Conservation (phyloP, 129 eudicot genomes). For the Dittrichia graveolens region DNA sequence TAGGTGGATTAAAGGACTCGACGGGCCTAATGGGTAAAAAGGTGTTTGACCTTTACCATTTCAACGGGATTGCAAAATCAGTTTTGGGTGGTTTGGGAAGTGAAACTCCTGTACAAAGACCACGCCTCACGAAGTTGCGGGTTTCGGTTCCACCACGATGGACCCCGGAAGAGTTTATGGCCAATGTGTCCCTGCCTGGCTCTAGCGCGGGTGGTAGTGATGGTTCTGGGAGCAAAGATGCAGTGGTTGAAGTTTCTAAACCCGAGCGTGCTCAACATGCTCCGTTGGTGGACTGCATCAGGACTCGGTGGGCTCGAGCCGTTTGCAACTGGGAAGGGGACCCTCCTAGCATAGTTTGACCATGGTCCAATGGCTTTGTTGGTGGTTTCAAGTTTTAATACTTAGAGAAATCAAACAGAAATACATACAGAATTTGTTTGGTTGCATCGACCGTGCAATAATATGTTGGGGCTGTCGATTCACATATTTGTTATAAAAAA, state of each 20-base stretch:
- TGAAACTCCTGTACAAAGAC: conserved; percentile 68
- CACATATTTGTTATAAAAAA: conserved; percentile 13
- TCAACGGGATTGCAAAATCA: conserved; percentile 94
- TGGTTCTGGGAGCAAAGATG: conserved; percentile 37
- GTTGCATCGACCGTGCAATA: conserved; percentile 33
- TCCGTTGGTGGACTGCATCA: conserved; percentile 85
- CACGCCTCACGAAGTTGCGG: conserved; percentile 72
- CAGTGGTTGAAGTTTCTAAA: conserved; percentile 54
- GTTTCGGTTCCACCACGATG: conserved; percentile 96
- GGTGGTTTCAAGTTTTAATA: neutral
- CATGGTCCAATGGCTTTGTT: neutral
- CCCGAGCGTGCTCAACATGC: conserved; percentile 81
- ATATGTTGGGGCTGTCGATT: conserved; percentile 13
- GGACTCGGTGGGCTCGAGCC: conserved; percentile 94
- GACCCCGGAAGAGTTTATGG: conserved; percentile 95
- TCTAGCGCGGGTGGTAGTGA: conserved; percentile 36
- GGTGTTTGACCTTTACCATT: conserved; percentile 89
- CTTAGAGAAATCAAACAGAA: conserved; percentile 17
- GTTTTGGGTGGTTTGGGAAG: conserved; percentile 50
- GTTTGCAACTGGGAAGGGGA: conserved; percentile 95
- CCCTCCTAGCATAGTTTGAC: conserved; percentile 89
- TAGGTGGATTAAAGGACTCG: conserved; percentile 87
- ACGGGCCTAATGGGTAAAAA: conserved; percentile 90
- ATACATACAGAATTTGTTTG: conserved; percentile 23
- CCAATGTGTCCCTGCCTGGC: conserved; percentile 41